Base-by-base conservation (phyloP, 192 early-diverging fungal species). In the Lunasporangiospora selenospora region DNA sequence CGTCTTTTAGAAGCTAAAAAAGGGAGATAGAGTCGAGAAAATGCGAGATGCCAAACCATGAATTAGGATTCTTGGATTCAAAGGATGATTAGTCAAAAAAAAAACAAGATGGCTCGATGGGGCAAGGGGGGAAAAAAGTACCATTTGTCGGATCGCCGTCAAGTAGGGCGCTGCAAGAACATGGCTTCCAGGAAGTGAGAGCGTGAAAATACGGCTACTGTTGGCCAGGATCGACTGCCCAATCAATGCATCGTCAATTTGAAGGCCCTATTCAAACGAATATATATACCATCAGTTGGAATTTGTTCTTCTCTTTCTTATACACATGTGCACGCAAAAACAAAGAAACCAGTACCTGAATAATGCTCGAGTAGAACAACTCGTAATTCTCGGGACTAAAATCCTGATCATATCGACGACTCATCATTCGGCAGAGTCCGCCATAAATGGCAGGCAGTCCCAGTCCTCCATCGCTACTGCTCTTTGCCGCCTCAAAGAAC, bases 391-490 rank as follows among this genome's bases (percentile, higher is more conserved):
- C 67, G 8, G 79, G 64, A 34, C 84, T 63, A 41, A 90, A 66
- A 3, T 70, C 57, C 62, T 91, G 88, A 51, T 94, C 91, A 34
- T 87, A 85, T 24, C 85, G 65, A n/a, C 86, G 81, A 52, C 87
- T 91, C 85, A 95, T 89, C 55, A 93, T 81, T 21, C 86, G 67
- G 57, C 93, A 94, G 13, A 95, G 62, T 38, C 79, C 78, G 11
- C 88, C 89, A 75, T 82, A 86, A 5, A 93, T 93, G 1, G 79
- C 60, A 19, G 83, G 84, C 18, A 84, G 65, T 23, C 93, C 91
- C 24, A 84, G 79, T 26, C 78, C 76, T 51, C 77, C 88, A 19
- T 87, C 80, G 38, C 87, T 93, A 46, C 24, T 48, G n/a, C 58
- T 66, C 47, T 41, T 67, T 30, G 55, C 70, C 0, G 90, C 88